Base-by-base conservation (phyloP, 1,284 basidiomycete species). In the Pascua sp. region DNA sequence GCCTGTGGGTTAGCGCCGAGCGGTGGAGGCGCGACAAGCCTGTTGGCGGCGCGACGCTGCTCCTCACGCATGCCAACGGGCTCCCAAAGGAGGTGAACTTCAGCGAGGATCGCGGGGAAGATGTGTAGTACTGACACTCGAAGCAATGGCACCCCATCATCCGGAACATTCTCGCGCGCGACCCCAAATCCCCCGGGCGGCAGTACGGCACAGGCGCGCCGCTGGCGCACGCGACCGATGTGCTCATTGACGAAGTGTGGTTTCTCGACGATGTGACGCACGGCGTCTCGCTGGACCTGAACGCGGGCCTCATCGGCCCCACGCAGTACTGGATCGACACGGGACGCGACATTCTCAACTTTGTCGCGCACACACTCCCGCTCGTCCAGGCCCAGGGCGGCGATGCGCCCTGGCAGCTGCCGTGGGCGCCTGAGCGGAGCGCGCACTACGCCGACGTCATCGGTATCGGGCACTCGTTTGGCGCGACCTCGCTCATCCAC, bases 391-490 rank as follows among this genome's bases (percentile, higher is more conserved):
- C 44, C 0, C 12, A 39, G 13, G 42, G 45, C 24, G 5, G 37
- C 36, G 41, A 5, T 40, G 51, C 49, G 24, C 48, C 37, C 24
- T 62, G 48, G 56, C 81, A 84, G 4, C 61, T 53, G 2, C 16
- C 42, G 74, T 18, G 81, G 85, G 18, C 47, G 43, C 32, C 48
- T 15, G 8, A 45, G 36, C 15, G 53, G 58, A 42, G 11, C 24
- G 12, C n/a, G 41, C 46, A 11, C 24, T 41, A 24, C 16, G 37
- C 17, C 16, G 60, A 60, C 38, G 62, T 73, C 36, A 59, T 92
- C 18, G 84, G 80, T 1, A 74, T 91, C 3, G 91, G 90, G 0
- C 91, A 96, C 71, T 93, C 90, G 0, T 86, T 88, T 57, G 89
- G 90, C 32, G 90, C 87, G 1, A 86, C 84, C 61, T 83, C 84